A percentile compares a stretch with the other conserved stretches of the same genome.
Conservation (phyloP, 441 rosid species). For the Erysimum pusillum region DNA sequence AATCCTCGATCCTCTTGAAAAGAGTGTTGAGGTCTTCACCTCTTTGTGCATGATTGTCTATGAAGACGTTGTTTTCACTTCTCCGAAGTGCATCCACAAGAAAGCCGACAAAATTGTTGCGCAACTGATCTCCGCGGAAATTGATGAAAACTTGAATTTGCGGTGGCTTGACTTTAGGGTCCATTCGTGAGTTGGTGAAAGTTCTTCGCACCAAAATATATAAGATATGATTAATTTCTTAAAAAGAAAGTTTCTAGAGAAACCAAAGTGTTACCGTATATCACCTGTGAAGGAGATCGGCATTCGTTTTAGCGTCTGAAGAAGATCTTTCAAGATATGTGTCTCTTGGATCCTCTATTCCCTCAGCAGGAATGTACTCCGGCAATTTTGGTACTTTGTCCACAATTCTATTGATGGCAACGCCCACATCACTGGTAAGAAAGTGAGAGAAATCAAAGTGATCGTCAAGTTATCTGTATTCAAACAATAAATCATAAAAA, state of each 20-base stretch:
- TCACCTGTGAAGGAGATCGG: background rate
- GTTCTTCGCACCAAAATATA: background rate
- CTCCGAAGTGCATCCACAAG: background rate
- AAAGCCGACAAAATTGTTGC: background rate
- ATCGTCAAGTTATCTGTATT: no score
- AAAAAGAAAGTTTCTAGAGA: background rate
- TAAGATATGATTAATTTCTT: background rate
- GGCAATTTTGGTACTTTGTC: background rate
- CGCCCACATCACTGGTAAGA: background rate
- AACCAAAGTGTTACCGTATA: background rate
- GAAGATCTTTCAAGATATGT: background rate
- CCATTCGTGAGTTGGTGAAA: background rate
- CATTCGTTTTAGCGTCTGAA: background rate
- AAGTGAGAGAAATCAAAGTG: no score
- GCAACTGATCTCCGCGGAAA: conserved; percentile 11
- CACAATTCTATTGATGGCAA: background rate
- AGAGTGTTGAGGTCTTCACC: conserved; percentile 8
- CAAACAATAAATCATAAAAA: no score
- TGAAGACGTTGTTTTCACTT: conserved; percentile 11
- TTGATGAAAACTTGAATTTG: conserved; percentile 16
- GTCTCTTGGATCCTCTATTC: background rate
- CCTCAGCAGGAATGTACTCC: background rate
- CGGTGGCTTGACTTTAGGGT: background rate
- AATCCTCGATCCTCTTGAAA: conserved; percentile 8
- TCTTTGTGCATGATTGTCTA: background rate